Percentiles rank a stretch among this genome's conserved stretches.
Conservation (phyloP, 108 stramenopile genomes). For the Parietichytrium sp. region DNA sequence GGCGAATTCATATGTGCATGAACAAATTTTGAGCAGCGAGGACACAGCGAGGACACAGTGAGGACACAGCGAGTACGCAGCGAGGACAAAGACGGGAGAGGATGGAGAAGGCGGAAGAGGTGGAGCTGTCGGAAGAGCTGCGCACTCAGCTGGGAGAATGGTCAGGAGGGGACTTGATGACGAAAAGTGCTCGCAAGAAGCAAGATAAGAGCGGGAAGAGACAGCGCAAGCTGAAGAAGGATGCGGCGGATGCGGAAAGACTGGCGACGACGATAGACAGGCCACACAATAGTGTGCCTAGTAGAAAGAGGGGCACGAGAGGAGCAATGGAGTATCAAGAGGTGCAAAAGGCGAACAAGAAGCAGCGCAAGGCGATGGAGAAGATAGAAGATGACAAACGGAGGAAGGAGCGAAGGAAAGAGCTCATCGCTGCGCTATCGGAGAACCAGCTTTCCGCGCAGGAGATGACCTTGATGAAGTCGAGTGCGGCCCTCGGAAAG, state of each 20-base stretch:
- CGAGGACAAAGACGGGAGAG: too few species aligned
- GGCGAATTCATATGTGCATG: too few species aligned
- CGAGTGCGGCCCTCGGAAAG: neutral
- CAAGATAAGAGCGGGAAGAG: neutral
- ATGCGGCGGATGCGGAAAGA: too few species aligned
- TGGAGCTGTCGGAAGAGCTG: neutral
- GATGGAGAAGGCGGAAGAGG: neutral
- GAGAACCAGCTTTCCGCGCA: slow-evolving; percentile 24
- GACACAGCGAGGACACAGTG: too few species aligned
- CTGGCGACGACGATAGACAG: neutral
- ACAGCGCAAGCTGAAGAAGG: neutral
- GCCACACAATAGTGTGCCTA: slow-evolving; percentile 1
- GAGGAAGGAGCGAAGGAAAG: neutral
- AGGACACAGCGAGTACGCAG: too few species aligned
- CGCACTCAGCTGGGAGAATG: neutral
- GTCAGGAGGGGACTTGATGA: neutral
- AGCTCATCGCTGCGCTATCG: neutral
- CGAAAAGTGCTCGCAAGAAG: neutral
- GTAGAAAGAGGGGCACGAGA: neutral
- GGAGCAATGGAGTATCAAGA: slow-evolving; percentile 27
- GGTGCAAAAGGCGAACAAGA: slow-evolving; percentile 8
- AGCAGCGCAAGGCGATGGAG: neutral
- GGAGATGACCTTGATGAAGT: neutral
- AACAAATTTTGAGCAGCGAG: too few species aligned
- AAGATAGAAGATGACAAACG: slow-evolving; percentile 21